A percentile compares a stretch with the other conserved stretches of the same genome.
Conservation (phyloP, 2,329 filamentous ascomycete species). For the Davidsoniella eucalypti region DNA sequence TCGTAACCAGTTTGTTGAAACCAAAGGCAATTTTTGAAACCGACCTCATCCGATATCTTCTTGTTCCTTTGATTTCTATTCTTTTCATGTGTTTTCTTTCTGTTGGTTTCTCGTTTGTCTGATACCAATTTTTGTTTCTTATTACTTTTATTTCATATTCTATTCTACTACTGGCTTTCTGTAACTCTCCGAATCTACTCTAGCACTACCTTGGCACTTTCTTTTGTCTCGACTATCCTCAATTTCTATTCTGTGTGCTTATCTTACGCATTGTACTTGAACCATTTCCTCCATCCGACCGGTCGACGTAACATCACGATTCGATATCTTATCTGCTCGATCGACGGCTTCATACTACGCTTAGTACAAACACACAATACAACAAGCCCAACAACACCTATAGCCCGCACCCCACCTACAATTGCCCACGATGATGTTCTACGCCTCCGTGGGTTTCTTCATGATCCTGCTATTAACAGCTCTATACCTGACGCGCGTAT, state of each 20-base stretch:
- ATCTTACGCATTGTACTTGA: neutral
- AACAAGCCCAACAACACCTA: neutral
- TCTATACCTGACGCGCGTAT: constrained; percentile 63
- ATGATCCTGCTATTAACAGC: constrained; percentile 55
- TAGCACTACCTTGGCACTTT: too few species aligned
- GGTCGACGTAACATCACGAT: too few species aligned
- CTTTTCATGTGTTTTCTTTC: too few species aligned
- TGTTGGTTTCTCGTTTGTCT: too few species aligned
- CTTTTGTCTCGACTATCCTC: too few species aligned
- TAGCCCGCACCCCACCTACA: neutral
- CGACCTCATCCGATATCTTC: too few species aligned
- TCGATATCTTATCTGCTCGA: neutral
- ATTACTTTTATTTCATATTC: neutral
- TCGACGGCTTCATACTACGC: neutral
- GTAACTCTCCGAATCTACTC: too few species aligned
- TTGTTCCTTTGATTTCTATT: too few species aligned
- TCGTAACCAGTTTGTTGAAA: too few species aligned
- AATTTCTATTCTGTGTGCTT: neutral
- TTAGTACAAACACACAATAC: neutral
- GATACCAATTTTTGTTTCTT: neutral
- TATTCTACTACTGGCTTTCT: too few species aligned
- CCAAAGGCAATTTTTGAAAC: too few species aligned
- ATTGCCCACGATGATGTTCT: constrained; percentile 52
- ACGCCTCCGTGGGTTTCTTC: constrained; percentile 61
- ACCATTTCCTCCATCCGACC: neutral